Evolutionary conservation across 495 filamentous ascomycete species (phyloP), one percentile per base, ranked within the genome.

Genomic region (Talaromyces adpressus): DNA sequence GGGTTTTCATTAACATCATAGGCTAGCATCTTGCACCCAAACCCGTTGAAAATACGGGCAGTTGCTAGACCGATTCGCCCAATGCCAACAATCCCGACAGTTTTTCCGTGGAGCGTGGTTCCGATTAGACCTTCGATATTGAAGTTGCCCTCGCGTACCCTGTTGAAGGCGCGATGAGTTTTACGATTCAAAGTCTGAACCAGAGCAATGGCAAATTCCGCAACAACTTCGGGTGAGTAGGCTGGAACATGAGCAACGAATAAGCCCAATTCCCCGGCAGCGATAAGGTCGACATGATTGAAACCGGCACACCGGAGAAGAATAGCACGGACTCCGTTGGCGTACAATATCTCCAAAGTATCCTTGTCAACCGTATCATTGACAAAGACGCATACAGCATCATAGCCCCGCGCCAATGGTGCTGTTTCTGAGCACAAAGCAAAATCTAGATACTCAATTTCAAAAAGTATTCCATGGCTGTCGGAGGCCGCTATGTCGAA

Each of bases 101-200:
- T 41, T 41, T 41, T 41, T 5, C 85, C 84, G 64, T 79, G 67
- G 7, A 90, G 70, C 0, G 84, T 89, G 29, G 73, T 73, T 2
- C 87, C 87, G 11, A 89, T 76, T 12, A 90, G 75, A 1, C 87
- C 79, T 65, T 87, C 83, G 29, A 90, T 82, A 54, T 77, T 82
- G 73, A 90, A 90, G 68, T 90, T 90, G 18, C 85, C 85, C 72
- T 90, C 88, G 32, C 87, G 84, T 20, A 89, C 87, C 12, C 88
- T 85, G 70, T 84, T 89, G 72, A 87, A 91, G 6, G 87, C 83
- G 23, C 87, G 85, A 70, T 90, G 88, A 16, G 84, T 87, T 65
- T 87, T 85, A 20, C 88, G 85, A 67, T 90, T 89, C 27, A 90
- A 77, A 0, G 87, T 89, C 72, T 87, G 85, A 45, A 88, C 76